Evolutionary conservation across 257 asterid genomes (phyloP).

Genomic region (Solanum habrochaites): DNA sequence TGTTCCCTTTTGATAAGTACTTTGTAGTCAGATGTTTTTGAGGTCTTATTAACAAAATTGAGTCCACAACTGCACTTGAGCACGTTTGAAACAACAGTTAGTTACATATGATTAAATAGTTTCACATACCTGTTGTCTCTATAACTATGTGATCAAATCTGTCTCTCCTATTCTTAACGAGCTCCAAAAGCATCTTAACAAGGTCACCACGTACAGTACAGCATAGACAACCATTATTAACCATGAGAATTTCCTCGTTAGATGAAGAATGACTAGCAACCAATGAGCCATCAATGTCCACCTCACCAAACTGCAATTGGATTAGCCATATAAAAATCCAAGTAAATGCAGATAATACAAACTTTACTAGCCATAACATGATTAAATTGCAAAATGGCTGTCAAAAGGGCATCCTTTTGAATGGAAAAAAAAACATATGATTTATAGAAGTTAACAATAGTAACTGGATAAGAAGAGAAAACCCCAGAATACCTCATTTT

Average conservation of each 20-base stretch:
- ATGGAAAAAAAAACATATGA: neutral
- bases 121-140: slow-evolving; percentile 77
- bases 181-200: slow-evolving; percentile 87
- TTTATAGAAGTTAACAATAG: neutral
- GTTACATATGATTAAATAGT: neutral
- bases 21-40: neutral
- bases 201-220: slow-evolving; percentile 98
- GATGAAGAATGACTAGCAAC: slow-evolving; percentile 94
- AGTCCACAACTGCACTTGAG: neutral
- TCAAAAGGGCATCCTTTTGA: neutral
- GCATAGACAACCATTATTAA: slow-evolving; percentile 90
- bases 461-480: neutral
- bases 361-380: neutral
- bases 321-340: neutral
- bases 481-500: slow-evolving; percentile 69
- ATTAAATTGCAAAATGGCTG: neutral
- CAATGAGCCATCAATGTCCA: slow-evolving; percentile 86
- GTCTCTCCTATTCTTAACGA: slow-evolving; percentile 73
- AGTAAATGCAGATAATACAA: neutral
- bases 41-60: neutral
- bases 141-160: slow-evolving; percentile 87
- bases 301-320: slow-evolving; percentile 89
- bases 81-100: neutral
- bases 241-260: slow-evolving; percentile 86
- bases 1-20: neutral